phyloP scores from a whole-genome alignment of 2,329 filamentous ascomycete species.

The Tolypocladium inflatum region DNA sequence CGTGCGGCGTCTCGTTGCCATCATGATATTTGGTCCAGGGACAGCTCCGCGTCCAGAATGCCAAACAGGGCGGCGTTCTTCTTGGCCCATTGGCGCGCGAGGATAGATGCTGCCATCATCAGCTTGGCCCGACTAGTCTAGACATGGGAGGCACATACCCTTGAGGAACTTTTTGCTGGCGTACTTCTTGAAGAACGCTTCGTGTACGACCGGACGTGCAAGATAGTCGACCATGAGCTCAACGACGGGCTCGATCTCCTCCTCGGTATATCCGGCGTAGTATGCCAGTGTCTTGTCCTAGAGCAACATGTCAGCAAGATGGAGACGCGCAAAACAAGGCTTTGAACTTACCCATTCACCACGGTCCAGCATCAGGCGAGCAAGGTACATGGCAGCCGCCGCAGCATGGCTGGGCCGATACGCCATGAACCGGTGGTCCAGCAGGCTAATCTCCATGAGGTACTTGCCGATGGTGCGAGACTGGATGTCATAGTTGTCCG shows the following conservation, averaged over 20 bases:
- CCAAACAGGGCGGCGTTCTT: constrained; percentile 54
- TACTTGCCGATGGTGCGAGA: constrained; percentile 97
- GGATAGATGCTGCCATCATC: constrained; percentile 61
- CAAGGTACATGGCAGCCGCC: constrained; percentile 89
- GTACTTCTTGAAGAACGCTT: constrained; percentile 99
- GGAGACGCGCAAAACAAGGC: not conserved
- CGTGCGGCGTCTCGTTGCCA: constrained; percentile 5
- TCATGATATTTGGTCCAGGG: constrained; percentile 38
- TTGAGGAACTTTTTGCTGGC: constrained; percentile 99
- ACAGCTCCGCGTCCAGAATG: constrained; percentile 38
- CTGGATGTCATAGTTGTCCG: constrained; percentile 98
- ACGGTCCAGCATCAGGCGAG: constrained; percentile 80
- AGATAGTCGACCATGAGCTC: constrained; percentile 96
- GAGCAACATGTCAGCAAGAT: constrained; percentile 17
- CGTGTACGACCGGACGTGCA: constrained; percentile 78
- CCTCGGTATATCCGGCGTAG: constrained; percentile 88
- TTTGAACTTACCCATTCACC: constrained; percentile 71
- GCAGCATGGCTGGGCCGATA: constrained; percentile 85
- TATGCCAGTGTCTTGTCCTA: constrained; percentile 78
- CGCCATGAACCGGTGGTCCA: constrained; percentile 88
- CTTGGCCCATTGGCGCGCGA: constrained; percentile 90
- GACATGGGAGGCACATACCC: constrained; percentile 49
- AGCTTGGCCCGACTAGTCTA: constrained; percentile 8
- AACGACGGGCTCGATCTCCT: constrained; percentile 87
- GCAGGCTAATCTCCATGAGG: constrained; percentile 89